Evolutionary conservation across 2,329 filamentous ascomycete species (phyloP), one percentile per base, ranked within the genome.

Genomic region (Alternaria solani): DNA sequence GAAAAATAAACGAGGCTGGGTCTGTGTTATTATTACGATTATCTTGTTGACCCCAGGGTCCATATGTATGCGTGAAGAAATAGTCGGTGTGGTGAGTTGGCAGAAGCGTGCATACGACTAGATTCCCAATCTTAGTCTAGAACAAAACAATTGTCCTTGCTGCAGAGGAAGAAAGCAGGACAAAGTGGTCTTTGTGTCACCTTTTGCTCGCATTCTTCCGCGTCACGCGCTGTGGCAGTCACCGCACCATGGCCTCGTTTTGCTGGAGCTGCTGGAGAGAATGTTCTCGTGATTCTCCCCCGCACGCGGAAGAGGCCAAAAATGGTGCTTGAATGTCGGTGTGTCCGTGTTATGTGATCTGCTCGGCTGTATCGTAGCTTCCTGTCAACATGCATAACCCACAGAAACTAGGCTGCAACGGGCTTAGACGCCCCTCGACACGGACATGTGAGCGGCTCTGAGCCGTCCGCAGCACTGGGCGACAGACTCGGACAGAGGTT

Each of bases 51-150:
- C 38, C 38, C 38, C 38, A 39, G 38, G 38, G 5, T 23, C 41
- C 41, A 43, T 43, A 43, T 28, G 23, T 26, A 28, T 30, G 46
- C 30, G 46, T 26, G 44, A 34, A 38, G 23, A 12, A 48, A 49
- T 32, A 49, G 46, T 49, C 46, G 46, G 46, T 49, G 46, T 49
- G 46, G 46, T 49, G 46, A 49, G 49, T 20, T 51, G 49, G 49
- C 49, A 51, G 12, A 38, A 9, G 46, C 46, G 14, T 49, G 46
- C 46, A 49, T 49, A 18, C 32, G 14, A 16, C 46, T 32, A 48
- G 8, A 34, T 47, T 30, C 23, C 55, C 32, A 23, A 41, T 55
- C 51, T 11, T 42, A 46, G 49, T 26, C 41, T 53, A 47, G 49
- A 23, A 25, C 25, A 28, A 41, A 32, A 48, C 9, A 23, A 48